Evolutionary conservation across 805 yeast species (phyloP).

Genomic region (Lipomyces lipofer): DNA sequence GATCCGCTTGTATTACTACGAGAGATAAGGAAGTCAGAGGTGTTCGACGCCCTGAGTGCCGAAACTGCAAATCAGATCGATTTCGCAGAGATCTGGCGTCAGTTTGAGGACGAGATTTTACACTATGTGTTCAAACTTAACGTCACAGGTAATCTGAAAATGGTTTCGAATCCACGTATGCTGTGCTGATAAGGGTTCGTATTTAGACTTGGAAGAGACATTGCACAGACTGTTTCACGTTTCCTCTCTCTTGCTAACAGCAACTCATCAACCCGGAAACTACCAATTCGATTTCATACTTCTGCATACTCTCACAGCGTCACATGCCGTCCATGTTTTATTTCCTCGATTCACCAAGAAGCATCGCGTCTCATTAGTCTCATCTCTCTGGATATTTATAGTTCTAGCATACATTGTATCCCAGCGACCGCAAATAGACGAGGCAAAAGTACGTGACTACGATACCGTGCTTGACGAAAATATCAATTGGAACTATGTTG

Average conservation of each 20-base stretch:
- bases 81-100: slow-evolving; percentile 6
- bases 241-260: slow-evolving; percentile 31
- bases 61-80: slow-evolving; percentile 8
- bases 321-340: slow-evolving; percentile 33
- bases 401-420: slow-evolving; percentile 17
- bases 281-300: slow-evolving; percentile 36
- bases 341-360: slow-evolving; percentile 13
- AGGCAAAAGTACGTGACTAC: slow-evolving; percentile 2
- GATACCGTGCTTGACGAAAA: slow-evolving; percentile 15
- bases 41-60: slow-evolving; percentile 23
- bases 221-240: slow-evolving; percentile 28
- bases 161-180: no score
- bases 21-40: slow-evolving; percentile 29
- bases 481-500: slow-evolving; percentile 24
- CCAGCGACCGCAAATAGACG: slow-evolving; percentile 17
- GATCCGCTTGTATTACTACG: slow-evolving; percentile 31
- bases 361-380: slow-evolving; percentile 14
- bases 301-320: slow-evolving; percentile 37
- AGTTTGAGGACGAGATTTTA: slow-evolving; percentile 23
- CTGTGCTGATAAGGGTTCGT: neutral
- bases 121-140: slow-evolving; percentile 28
- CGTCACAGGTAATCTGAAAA: slow-evolving; percentile 13
- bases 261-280: slow-evolving; percentile 30
- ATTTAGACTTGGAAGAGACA: slow-evolving; percentile 20
- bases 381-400: slow-evolving; percentile 27